Conservation (phyloP, 2,329 filamentous ascomycete species). For the Ilyonectria mors-panacis region DNA sequence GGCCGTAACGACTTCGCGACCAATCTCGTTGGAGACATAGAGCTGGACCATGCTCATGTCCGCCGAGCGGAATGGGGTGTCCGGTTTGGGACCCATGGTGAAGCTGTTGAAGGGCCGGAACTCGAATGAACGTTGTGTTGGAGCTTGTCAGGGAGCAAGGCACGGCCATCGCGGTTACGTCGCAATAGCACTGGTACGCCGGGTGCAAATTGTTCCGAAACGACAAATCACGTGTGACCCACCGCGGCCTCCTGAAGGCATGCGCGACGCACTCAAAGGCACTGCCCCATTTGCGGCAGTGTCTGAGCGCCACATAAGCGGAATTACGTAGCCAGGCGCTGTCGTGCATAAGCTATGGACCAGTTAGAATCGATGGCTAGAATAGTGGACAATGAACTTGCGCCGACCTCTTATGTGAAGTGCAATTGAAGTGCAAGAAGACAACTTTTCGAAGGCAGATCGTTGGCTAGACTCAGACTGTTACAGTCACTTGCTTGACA, state of each 20-base stretch:
- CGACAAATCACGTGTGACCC: slow-evolving; percentile 43
- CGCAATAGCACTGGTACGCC: slow-evolving; percentile 40
- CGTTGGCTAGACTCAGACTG: slow-evolving; percentile 4
- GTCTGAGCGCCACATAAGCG: neutral
- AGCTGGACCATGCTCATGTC: slow-evolving; percentile 99
- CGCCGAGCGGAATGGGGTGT: slow-evolving; percentile 99
- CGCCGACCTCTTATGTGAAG: slow-evolving; percentile 13
- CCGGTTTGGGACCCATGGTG: slow-evolving; percentile 77
- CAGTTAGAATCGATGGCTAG: neutral
- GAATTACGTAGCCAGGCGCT: slow-evolving; percentile 1
- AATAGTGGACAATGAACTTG: slow-evolving; percentile 10
- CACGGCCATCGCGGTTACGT: slow-evolving; percentile 48
- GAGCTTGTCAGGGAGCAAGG: slow-evolving; percentile 50
- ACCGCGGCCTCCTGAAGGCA: slow-evolving; percentile 14
- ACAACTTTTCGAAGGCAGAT: slow-evolving; percentile 7
- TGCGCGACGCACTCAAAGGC: no score
- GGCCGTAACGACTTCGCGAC: slow-evolving; percentile 95
- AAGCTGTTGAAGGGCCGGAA: slow-evolving; percentile 51
- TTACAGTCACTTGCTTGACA: slow-evolving; percentile 24
- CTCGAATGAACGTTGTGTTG: slow-evolving; percentile 48
- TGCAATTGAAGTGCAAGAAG: slow-evolving; percentile 18
- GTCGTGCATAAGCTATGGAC: slow-evolving; percentile 8
- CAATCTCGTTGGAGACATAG: slow-evolving; percentile 99
- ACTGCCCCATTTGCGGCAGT: slow-evolving; percentile 23
- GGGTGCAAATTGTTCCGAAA: slow-evolving; percentile 47